Base-by-base conservation (phyloP, 2,329 filamentous ascomycete genomes). In the Neofusicoccum ribis region DNA sequence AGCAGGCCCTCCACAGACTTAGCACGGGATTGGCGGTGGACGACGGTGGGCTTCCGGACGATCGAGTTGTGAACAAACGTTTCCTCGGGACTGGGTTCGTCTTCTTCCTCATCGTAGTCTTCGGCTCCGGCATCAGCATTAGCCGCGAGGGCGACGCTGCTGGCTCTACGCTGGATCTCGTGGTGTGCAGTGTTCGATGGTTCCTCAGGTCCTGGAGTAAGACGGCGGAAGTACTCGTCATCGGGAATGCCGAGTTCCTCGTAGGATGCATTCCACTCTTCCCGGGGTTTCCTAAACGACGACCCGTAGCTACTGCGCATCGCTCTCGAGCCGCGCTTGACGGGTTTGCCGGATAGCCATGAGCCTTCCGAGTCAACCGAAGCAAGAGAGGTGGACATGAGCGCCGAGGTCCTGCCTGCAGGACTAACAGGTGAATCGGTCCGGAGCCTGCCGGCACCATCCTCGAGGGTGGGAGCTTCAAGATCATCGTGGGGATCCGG, bases 351-450 rank as follows among this genome's bases (percentile, higher is more conserved):
- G 3, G 93, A 95, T 50, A 99, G 88, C 95, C 95, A 99, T 0
- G 93, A 97, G 4, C 87, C 95, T 80, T 99, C 95, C 0, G 93
- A 97, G 73, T 97, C 95, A 66, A 98, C 92, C 0, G 93, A 97
- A 1, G 93, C 95, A 17, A 98, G 84, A 0, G 94, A 98, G 76
- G 93, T 90, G 36, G 93, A 92, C 73, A 93, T 78, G 39, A 74
- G 66, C 12, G 73, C 74, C 20, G 73, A 70, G 23, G 70, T 64
- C 23, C 66, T 12, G 70, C 72, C 41, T 71, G 68, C 71, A 7
- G 76, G 72, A 50, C 73, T 77, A 56, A 78, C 73, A 0, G 80
- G 79, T 9, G 80, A 82, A 54, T 82, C 81, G 36, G 76, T 80
- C 50, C 79, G 77, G 37, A 58, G 41, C 23, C 50, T 64, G 23